These are phyloP conservation scores for Salix dunnii DNA, from an alignment of 345 rosid species.

Conservation along the genomic window DNA sequence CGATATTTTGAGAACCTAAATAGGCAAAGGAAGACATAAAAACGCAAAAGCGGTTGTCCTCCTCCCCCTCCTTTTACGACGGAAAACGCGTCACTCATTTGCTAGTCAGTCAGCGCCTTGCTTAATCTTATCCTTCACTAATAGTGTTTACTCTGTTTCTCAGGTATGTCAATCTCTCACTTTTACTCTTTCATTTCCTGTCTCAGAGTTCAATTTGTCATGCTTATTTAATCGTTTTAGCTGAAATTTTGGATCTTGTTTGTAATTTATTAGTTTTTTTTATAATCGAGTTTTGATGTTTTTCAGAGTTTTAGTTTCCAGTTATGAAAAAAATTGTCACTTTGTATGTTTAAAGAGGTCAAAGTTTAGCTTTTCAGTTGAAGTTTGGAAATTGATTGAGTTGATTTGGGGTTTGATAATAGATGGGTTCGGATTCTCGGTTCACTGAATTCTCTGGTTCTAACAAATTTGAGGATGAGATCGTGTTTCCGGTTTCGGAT, in stretches of 20 bases:
- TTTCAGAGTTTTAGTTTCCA: no score
- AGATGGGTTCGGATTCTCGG: slow-evolving; percentile 24
- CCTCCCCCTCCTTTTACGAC: not conserved
- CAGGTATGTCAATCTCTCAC: not conserved
- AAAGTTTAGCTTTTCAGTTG: not conserved
- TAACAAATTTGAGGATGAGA: slow-evolving; percentile 8
- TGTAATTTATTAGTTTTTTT: not conserved
- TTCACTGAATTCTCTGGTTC: slow-evolving; percentile 16
- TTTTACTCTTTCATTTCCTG: not conserved
- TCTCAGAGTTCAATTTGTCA: not conserved
- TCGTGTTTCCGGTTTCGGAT: not conserved
- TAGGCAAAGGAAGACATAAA: not conserved
- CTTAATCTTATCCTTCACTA: not conserved
- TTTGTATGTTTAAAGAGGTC: not conserved
- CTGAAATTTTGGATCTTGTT: not conserved
- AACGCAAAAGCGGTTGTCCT: not conserved
- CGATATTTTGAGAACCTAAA: not conserved
- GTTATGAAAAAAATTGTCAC: not conserved
- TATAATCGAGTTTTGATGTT: not conserved
- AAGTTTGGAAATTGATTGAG: not conserved
- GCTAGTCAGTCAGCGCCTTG: not conserved
- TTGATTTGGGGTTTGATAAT: slow-evolving; percentile 4
- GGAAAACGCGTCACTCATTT: not conserved
- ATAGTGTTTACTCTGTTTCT: not conserved
- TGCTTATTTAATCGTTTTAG: not conserved